These are phyloP conservation scores for Ophiostoma novo-ulmi DNA, from an alignment of 2,329 filamentous ascomycete genomes.

Conservation along the genomic window DNA sequence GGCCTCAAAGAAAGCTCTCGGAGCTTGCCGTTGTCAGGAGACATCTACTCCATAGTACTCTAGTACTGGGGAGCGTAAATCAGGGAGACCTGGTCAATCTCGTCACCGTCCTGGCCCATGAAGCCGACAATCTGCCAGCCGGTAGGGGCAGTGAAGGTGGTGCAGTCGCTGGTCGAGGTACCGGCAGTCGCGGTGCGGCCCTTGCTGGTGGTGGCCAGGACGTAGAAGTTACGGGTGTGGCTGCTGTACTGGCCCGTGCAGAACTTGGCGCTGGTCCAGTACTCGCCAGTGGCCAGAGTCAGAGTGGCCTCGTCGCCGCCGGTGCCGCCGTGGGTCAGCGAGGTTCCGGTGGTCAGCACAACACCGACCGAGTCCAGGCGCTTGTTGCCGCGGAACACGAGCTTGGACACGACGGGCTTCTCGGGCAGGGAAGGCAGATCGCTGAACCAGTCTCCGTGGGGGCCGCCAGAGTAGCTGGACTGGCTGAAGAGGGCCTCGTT, in stretches of 20 bases:
- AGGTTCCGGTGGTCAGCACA: conserved; percentile 45
- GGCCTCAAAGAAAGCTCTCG: not conserved
- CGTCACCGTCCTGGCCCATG: conserved; percentile 48
- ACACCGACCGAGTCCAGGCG: conserved; percentile 50
- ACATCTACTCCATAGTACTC: not conserved
- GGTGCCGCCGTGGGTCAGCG: conserved; percentile 48
- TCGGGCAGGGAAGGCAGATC: conserved; percentile 40
- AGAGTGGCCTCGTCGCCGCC: conserved; percentile 45
- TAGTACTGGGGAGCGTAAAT: conserved; percentile 41
- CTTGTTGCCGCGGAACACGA: conserved; percentile 44
- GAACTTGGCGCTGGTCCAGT: conserved; percentile 44
- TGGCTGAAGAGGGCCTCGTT: conserved; percentile 38
- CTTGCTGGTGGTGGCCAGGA: conserved; percentile 47
- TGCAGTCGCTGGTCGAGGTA: conserved; percentile 44
- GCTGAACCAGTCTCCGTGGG: conserved; percentile 51
- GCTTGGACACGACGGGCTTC: conserved; percentile 29
- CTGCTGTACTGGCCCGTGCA: conserved; percentile 46
- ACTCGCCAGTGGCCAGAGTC: conserved; percentile 43
- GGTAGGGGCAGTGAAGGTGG: conserved; percentile 41
- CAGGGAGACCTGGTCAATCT: conserved; percentile 51
- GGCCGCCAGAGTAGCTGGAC: conserved; percentile 45
- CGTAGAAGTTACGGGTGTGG: conserved; percentile 51
- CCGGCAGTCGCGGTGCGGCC: conserved; percentile 45
- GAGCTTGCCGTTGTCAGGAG: not conserved
- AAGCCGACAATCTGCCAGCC: conserved; percentile 53